Evolutionary conservation across 257 asterid genomes (phyloP).

Genomic region (Lycium ferocissimum): DNA sequence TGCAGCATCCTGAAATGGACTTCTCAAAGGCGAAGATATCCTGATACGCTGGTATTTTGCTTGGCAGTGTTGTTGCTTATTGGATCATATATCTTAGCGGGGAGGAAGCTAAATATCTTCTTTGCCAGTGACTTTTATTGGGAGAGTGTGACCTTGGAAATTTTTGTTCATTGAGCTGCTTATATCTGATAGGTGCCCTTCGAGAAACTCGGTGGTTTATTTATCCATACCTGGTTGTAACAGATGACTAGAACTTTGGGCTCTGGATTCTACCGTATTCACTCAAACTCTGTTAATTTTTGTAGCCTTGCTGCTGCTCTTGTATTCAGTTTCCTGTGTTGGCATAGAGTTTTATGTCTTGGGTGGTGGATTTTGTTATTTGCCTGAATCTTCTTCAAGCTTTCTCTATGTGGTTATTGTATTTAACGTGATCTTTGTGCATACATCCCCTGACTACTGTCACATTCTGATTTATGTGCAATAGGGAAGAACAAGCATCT

Average conservation of each 20-base stretch:
- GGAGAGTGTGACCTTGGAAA: neutral
- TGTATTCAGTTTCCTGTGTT: neutral
- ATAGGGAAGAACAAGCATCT: neutral
- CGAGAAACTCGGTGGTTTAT: neutral
- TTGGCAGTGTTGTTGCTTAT: constrained; percentile 5
- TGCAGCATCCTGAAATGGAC: constrained; percentile 92
- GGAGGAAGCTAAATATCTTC: neutral
- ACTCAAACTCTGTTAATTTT: neutral
- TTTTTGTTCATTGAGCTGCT: constrained; percentile 18
- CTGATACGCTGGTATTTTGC: constrained; percentile 37
- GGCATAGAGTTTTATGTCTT: neutral
- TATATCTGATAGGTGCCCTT: neutral
- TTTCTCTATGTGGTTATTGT: neutral
- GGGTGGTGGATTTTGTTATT: neutral
- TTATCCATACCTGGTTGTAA: neutral
- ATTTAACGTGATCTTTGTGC: neutral
- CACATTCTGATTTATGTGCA: neutral
- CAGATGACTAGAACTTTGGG: constrained; percentile 1
- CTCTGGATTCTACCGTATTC: neutral
- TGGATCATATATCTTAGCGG: neutral
- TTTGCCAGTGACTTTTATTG: neutral
- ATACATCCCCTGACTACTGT: neutral
- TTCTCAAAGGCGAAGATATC: constrained; percentile 64
- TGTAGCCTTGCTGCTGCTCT: neutral
- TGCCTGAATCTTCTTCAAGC: neutral